Base-by-base conservation (phyloP, 2,329 filamentous ascomycete genomes). In the Didymella keratinophila region DNA sequence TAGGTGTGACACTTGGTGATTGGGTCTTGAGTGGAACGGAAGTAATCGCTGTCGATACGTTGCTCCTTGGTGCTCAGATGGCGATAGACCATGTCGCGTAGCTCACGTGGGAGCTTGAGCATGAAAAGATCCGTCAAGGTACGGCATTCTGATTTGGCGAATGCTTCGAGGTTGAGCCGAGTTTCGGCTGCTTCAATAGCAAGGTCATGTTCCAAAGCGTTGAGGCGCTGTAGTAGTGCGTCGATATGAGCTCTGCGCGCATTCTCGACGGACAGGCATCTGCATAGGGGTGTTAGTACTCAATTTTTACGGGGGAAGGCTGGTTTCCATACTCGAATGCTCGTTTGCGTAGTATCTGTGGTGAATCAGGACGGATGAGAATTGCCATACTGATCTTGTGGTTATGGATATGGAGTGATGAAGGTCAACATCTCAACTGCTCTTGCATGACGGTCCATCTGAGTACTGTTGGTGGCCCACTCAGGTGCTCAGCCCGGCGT, bases 41-140 rank as follows among this genome's bases (percentile, higher is more conserved):
- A 69, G 52, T 68, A 63, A 30, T 67, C 62, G 44, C 64, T 62
- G 21, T 63, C 60, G 18, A 69, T 65, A 23, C 52, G 44, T 25
- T 66, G 58, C 30, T 52, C 27, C 4, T 54, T 56, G 4, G 53
- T 62, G n/a, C 52, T 62, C 25, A 69, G 61, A 14, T 67, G 53
- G 1, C 52, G 27, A 36, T 61, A 67, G 3, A 69, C 60, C 61
- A 67, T 68, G n/a, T 69, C 65, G 8, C 66, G 65, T 2, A 67
- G 32, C 32, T 67, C 64, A 10, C 63, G 56, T 1, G 64, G 64
- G 5, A 67, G 54, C 25, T 57, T 62, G 18, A 52, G 20, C 41
- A 61, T 52, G 23, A 69, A 27, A 0, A 39, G 27, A 12, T 53
- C 47, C 4, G 58, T 60, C 5, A 69, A 46, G 2, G 53, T 28